These are phyloP conservation scores for Fusarium bulbicola DNA, from an alignment of 2,329 filamentous ascomycete species.

Conservation along the genomic window DNA sequence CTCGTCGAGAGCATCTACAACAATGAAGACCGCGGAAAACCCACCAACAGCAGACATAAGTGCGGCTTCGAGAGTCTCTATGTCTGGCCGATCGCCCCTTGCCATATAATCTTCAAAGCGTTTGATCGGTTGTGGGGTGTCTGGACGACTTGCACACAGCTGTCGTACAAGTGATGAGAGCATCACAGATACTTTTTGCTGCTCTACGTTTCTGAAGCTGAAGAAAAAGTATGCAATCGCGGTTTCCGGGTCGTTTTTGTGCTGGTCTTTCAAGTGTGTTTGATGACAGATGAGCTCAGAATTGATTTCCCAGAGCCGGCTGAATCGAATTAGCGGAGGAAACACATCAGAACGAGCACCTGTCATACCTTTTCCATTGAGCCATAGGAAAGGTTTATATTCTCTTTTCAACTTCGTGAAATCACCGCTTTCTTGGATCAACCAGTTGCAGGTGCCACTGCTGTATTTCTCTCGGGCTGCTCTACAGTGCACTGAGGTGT, in stretches of 20 bases:
- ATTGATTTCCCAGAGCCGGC: background rate
- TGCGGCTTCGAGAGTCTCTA: rapidly evolving
- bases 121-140: background rate
- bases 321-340: rapidly evolving
- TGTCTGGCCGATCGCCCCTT: background rate
- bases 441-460: background rate
- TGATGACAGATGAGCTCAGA: rapidly evolving
- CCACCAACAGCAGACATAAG: rapidly evolving
- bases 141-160: rapidly evolving
- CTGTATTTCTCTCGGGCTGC: background rate
- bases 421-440: rapidly evolving
- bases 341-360: rapidly evolving
- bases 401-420: rapidly evolving
- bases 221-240: background rate
- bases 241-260: rapidly evolving
- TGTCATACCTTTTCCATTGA: background rate
- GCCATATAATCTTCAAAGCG: background rate
- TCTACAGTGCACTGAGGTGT: background rate
- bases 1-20: background rate
- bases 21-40: rapidly evolving
- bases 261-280: background rate
- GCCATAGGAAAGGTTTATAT: rapidly evolving
- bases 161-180: background rate
- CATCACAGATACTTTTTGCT: rapidly evolving
- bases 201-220: background rate